Percentiles rank a stretch among this genome's conserved stretches.
Evolutionary conservation across 805 yeast species (phyloP).

Genomic region (Yueomyces sp.): DNA sequence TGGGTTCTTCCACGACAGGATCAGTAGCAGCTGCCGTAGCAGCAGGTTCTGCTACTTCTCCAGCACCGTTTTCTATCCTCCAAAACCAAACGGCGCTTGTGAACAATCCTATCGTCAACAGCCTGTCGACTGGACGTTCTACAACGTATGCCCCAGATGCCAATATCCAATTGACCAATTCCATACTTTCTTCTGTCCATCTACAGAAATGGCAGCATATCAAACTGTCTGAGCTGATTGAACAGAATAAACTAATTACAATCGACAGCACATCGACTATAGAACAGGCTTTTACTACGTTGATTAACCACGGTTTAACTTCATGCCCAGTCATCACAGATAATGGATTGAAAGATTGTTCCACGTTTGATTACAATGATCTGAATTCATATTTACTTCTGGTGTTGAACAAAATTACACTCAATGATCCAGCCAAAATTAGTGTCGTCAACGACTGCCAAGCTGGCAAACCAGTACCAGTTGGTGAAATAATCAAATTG

Average conservation of each 20-base stretch:
- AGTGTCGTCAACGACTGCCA: conserved; percentile 41
- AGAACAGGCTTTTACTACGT: conserved; percentile 76
- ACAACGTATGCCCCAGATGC: background rate
- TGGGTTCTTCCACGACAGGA: too few species aligned
- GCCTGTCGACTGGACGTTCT: too few species aligned
- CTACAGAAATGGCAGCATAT: conserved; percentile 55
- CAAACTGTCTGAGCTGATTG: conserved; percentile 59
- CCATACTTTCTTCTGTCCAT: conserved; percentile 10
- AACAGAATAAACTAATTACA: conserved; percentile 60
- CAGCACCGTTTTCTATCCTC: too few species aligned
- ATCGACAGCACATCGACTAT: conserved; percentile 59
- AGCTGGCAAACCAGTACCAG: conserved; percentile 82
- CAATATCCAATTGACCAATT: background rate
- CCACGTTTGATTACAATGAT: conserved; percentile 86
- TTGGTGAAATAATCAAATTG: conserved; percentile 69
- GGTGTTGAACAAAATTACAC: conserved; percentile 59
- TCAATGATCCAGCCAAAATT: conserved; percentile 22
- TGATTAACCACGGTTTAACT: conserved; percentile 61
- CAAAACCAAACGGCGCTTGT: too few species aligned
- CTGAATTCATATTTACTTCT: conserved; percentile 74
- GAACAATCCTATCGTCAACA: too few species aligned
- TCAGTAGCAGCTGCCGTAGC: too few species aligned
- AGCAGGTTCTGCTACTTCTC: too few species aligned
- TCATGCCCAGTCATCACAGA: conserved; percentile 65
- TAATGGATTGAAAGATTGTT: conserved; percentile 48